Evolutionary conservation across 495 filamentous ascomycete species (phyloP).

Genomic region (Podospora conica): DNA sequence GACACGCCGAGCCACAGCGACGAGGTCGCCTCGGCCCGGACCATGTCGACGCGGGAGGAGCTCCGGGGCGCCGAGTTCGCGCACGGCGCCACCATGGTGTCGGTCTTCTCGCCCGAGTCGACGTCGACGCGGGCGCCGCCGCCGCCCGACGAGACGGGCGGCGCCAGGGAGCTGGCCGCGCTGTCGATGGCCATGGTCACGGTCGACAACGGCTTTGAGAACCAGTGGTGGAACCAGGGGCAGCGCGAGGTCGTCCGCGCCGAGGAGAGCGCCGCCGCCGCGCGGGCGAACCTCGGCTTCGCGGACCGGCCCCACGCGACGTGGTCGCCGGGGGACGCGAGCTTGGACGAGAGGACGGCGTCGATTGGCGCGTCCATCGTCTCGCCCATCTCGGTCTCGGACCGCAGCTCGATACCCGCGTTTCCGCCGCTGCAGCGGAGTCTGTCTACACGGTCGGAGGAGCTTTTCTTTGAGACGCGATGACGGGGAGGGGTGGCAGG

Average conservation of each 20-base stretch:
- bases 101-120: constrained; percentile 24
- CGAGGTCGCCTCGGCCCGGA: constrained; percentile 17
- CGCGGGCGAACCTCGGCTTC: background rate
- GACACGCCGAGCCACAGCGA: background rate
- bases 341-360: background rate
- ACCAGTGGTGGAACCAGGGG: constrained; percentile 47
- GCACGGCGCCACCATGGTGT: constrained; percentile 22
- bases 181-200: constrained; percentile 51
- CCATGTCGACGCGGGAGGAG: constrained; percentile 3
- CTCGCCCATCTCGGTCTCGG: constrained; percentile 11
- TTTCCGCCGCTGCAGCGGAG: constrained; percentile 16
- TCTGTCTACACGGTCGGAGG: constrained; percentile 27
- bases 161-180: constrained; percentile 38
- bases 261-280: background rate
- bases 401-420: background rate
- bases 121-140: constrained; percentile 10
- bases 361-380: background rate
- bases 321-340: background rate
- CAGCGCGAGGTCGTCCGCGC: constrained; percentile 15
- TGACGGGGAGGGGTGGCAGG: background rate
- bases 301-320: background rate
- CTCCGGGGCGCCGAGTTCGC: constrained; percentile 6
- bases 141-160: constrained; percentile 21
- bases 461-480: constrained; percentile 13
- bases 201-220: constrained; percentile 48